Evolutionary conservation across 2,329 filamentous ascomycete species (phyloP).

Genomic region (Dryadomyces quercivorus): DNA sequence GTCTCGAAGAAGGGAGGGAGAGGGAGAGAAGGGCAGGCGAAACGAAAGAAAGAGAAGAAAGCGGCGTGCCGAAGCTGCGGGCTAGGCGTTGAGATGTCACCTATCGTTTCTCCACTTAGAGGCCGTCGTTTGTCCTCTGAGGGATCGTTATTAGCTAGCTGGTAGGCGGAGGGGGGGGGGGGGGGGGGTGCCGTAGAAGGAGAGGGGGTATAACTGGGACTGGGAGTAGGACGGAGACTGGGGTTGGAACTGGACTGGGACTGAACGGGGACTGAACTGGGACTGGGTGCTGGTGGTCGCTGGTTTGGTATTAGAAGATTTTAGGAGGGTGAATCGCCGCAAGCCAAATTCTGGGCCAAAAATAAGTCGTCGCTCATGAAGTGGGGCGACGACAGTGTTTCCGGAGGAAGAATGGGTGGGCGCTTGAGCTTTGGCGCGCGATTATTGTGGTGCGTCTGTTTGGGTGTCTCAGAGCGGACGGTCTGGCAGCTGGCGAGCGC

Average conservation of each 20-base stretch:
- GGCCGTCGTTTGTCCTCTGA: background rate
- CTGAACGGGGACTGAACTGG: background rate
- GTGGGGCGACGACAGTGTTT: background rate
- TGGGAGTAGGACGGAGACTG: background rate
- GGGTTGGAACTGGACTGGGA: background rate
- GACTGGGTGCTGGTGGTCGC: too few relatives aligned
- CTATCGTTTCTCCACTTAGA: slow-evolving; percentile 4
- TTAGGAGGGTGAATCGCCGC: background rate
- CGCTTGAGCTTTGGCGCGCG: slow-evolving; percentile 13
- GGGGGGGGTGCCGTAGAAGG: background rate
- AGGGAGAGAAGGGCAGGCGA: background rate
- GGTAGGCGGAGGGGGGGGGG: background rate
- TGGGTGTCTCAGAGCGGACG: background rate
- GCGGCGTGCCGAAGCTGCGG: slow-evolving; percentile 8
- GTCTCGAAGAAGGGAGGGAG: background rate
- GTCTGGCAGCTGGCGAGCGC: background rate
- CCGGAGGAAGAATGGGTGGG: slow-evolving; percentile 1
- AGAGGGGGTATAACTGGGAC: background rate
- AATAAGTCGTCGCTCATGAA: slow-evolving; percentile 2
- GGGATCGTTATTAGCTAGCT: background rate
- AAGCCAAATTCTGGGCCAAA: slow-evolving; percentile 4
- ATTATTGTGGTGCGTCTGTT: slow-evolving; percentile 10
- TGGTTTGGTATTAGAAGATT: too few relatives aligned
- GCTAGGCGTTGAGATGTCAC: slow-evolving; percentile 7
- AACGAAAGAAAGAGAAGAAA: background rate